Conservation (phyloP, 73 alveolate genomes). For the Breviolum minutum region DNA sequence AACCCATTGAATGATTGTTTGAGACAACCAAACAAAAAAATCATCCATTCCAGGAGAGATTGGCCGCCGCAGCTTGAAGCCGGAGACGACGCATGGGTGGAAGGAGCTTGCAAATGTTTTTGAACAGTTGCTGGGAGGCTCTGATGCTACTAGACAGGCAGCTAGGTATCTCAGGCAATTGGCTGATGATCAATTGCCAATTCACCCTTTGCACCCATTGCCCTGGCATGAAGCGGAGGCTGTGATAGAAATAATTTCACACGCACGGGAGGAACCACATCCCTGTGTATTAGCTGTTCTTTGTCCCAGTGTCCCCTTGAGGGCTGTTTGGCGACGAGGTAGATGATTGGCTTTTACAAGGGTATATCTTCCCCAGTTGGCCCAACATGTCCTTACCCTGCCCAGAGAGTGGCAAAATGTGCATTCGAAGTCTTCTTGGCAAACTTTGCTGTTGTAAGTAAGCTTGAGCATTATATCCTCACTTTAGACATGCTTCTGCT, state of each 20-base stretch:
- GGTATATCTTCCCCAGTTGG: too few relatives aligned
- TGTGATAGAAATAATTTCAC: neutral
- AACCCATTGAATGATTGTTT: neutral
- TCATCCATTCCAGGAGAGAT: neutral
- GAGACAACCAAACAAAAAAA: neutral
- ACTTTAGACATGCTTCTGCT: too few relatives aligned
- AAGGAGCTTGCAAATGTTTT: neutral
- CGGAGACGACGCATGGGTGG: neutral
- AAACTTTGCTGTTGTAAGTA: too few relatives aligned
- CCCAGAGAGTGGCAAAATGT: too few relatives aligned
- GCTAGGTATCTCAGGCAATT: neutral
- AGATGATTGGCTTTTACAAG: neutral
- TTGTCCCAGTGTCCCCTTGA: constrained; percentile 5
- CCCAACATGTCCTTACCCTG: too few relatives aligned
- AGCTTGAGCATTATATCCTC: too few relatives aligned
- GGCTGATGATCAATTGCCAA: neutral
- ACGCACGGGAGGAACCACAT: neutral
- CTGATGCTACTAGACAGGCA: neutral
- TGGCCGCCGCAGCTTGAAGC: neutral
- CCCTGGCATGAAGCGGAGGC: neutral
- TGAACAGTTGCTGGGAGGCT: neutral
- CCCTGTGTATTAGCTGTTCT: neutral
- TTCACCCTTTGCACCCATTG: neutral
- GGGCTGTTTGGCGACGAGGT: constrained; percentile 3
- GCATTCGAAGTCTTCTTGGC: too few relatives aligned